Evolutionary conservation across 2,329 filamentous ascomycete species (phyloP), one percentile per base, ranked within the genome.

Genomic region (Pseudogymnoascus sp.): DNA sequence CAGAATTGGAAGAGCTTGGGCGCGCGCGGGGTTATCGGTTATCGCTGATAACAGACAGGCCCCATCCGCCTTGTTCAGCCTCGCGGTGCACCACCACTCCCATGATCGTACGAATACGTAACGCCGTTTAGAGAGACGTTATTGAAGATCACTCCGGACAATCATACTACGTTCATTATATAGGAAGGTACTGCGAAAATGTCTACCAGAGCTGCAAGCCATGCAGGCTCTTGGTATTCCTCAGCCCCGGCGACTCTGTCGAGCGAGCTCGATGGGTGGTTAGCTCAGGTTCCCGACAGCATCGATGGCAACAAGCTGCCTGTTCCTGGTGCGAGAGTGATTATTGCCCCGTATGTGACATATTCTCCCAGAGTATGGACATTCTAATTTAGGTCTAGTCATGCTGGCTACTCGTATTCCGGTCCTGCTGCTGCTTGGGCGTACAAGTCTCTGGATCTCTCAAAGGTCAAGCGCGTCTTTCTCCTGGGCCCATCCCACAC

Each of bases 401-500:
- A 99, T 74, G 94, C 94, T 64, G 94, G 94, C 65, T 99, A 96
- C 77, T 79, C 84, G 1, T 97, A 93, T 79, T 99, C 94, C 3
- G 94, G 94, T 6, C 84, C 87, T 39, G 93, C 91, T 68, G 94
- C 94, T 44, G 94, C 92, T 44, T 97, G 91, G 87, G 94, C 94
- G 7, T 99, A 97, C 77, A 94, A 91, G 75, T 84, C 84, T 5
- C 86, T 96, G 59, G 92, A 97, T 73, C 81, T 97, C 62, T 87
- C 85, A 64, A 84, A 85, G 65, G 88, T 87, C 25, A 96, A 95
- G 75, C 88, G 92, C 2, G 84, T 99, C 66, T 97, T 99, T 72
- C 80, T 99, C 42, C 84, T 99, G 13, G 94, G 94, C 0, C 94
- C 94, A 2, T 97, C 93, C 0, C 94, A 99, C 71, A 91, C 93